These are phyloP conservation scores for Phoenix dactylifera DNA, from an alignment of 176 grass and related monocot genomes.

Conservation along the genomic window DNA sequence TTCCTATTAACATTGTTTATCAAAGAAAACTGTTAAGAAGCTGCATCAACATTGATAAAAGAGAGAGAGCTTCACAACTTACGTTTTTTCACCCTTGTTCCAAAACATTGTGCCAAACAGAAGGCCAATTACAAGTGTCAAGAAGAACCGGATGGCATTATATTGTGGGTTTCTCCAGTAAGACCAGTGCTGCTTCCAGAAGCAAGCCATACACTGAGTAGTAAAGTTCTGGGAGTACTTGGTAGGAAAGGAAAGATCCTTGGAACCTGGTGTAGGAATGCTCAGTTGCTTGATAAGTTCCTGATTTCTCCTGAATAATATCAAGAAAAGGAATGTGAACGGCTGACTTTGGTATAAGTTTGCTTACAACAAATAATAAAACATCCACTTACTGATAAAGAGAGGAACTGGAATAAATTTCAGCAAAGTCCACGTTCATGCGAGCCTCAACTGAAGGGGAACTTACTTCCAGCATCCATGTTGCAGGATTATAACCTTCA, in stretches of 20 bases:
- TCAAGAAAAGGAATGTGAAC: slow-evolving; percentile 11
- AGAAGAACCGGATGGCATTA: slow-evolving; percentile 65
- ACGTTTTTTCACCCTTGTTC: slow-evolving; percentile 62
- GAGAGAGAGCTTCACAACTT: slow-evolving; percentile 13
- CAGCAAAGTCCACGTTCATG: slow-evolving; percentile 59
- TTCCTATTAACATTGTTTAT: too few relatives aligned
- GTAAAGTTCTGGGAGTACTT: slow-evolving; percentile 66
- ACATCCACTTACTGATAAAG: slow-evolving; percentile 51
- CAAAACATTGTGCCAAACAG: slow-evolving; percentile 87
- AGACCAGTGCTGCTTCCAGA: slow-evolving; percentile 79
- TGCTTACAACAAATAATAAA: slow-evolving; percentile 12
- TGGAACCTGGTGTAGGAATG: slow-evolving; percentile 34
- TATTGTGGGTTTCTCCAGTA: slow-evolving; percentile 95
- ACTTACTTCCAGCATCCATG: slow-evolving; percentile 86
- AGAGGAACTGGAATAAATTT: slow-evolving; percentile 60
- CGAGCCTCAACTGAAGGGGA: slow-evolving; percentile 43
- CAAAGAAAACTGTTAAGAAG: too few relatives aligned
- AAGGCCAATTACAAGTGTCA: slow-evolving; percentile 59
- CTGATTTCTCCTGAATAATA: slow-evolving; percentile 34
- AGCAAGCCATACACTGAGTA: slow-evolving; percentile 51
- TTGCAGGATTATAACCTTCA: slow-evolving; percentile 81
- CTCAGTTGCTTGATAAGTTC: slow-evolving; percentile 74
- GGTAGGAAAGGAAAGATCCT: slow-evolving; percentile 68
- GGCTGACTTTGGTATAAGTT: not conserved
- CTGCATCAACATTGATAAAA: not conserved